Evolutionary conservation across 331 rosid species (phyloP).

Genomic region (Telfairia occidentalis): DNA sequence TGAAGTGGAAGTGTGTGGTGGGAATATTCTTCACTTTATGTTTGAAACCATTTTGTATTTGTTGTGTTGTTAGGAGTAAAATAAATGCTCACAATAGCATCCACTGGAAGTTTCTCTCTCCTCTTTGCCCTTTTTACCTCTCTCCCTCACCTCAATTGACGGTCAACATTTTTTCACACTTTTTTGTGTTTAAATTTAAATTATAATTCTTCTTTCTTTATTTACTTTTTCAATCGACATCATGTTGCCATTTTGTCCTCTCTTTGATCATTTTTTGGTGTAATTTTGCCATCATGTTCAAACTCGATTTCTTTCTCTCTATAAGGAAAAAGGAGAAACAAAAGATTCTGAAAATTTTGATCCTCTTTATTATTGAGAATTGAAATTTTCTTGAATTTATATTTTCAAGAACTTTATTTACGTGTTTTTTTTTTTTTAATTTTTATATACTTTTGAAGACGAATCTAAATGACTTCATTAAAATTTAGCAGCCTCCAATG

Average conservation of each 20-base stretch:
- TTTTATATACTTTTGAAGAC: no score
- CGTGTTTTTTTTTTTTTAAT: no score
- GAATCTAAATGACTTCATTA: no score
- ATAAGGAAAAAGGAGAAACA: no score
- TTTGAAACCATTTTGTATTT: neutral
- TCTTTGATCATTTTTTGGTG: neutral
- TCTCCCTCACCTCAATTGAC: neutral
- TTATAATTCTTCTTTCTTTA: neutral
- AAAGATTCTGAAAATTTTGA: no score
- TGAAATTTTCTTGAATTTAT: no score
- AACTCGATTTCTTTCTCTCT: no score
- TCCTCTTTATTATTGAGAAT: no score
- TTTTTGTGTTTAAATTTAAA: neutral
- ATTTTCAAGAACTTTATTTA: no score
- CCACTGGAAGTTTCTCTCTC: neutral
- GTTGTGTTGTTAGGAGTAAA: neutral
- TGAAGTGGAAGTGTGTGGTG: neutral
- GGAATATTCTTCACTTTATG: neutral
- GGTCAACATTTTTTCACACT: neutral
- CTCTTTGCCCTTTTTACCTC: neutral
- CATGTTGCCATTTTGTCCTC: neutral
- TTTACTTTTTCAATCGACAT: neutral
- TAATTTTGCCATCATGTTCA: neutral
- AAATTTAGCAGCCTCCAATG: no score
- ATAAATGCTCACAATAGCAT: neutral